Percentiles rank a stretch among this genome's conserved stretches.
phyloP scores from a whole-genome alignment of 2,329 filamentous ascomycete species.

The Plenodomus biglobosus region DNA sequence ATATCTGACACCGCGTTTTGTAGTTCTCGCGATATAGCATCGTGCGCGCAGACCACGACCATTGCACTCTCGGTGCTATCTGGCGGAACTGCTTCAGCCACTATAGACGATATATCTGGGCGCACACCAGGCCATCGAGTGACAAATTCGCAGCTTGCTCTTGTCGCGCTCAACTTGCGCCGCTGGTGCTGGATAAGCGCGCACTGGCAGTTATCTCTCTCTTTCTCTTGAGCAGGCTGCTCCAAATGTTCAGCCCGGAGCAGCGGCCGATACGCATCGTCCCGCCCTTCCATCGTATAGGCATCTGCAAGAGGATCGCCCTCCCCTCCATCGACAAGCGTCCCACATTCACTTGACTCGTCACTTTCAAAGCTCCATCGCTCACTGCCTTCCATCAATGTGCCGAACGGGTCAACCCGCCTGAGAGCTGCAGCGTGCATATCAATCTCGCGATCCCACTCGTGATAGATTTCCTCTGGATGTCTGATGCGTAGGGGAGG shows the following conservation, averaged over 20 bases:
- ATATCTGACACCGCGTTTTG: conserved; percentile 17
- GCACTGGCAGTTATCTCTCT: conserved; percentile 17
- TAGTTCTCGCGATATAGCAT: conserved; percentile 8
- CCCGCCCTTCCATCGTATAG: neutral
- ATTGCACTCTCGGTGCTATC: conserved; percentile 15
- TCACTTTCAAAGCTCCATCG: conserved; percentile 17
- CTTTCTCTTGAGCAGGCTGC: neutral
- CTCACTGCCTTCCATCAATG: neutral
- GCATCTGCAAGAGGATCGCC: conserved; percentile 5
- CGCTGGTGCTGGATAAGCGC: conserved; percentile 17
- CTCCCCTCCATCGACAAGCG: conserved; percentile 18
- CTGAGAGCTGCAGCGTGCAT: conserved; percentile 8
- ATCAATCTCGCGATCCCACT: conserved; percentile 19
- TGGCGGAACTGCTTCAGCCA: conserved; percentile 4
- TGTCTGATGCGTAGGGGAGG: conserved; percentile 23
- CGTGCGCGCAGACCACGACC: conserved; percentile 28
- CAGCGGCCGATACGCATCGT: conserved; percentile 6
- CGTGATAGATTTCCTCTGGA: conserved; percentile 24
- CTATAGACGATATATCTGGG: conserved; percentile 13
- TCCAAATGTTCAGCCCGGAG: neutral
- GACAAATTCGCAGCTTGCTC: conserved; percentile 2
- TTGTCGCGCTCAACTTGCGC: conserved; percentile 2
- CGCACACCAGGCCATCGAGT: conserved; percentile 15
- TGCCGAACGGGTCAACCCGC: conserved; percentile 11
- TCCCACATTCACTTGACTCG: conserved; percentile 20